Conservation (phyloP, 2,329 filamentous ascomycete genomes). For the Penicillium sp. region DNA sequence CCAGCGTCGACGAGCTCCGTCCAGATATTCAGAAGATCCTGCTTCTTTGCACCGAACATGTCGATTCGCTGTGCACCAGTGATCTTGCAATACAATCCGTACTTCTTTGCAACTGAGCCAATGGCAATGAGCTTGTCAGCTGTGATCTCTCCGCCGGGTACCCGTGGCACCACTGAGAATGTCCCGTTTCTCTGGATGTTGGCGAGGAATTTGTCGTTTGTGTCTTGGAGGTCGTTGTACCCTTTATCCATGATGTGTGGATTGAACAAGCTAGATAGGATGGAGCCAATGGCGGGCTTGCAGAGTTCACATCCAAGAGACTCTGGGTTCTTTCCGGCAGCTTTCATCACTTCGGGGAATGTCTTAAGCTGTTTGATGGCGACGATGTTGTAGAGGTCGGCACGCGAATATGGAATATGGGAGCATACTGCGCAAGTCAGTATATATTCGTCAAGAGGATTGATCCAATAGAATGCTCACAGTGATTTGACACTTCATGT, state of each 20-base stretch:
- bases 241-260: constrained; percentile 70
- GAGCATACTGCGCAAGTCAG: constrained; percentile 56
- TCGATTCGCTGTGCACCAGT: constrained; percentile 89
- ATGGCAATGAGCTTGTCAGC: constrained; percentile 79
- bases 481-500: constrained; percentile 77
- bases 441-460: not conserved
- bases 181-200: constrained; percentile 92
- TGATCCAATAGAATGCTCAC: constrained; percentile 20
- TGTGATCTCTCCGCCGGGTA: constrained; percentile 81
- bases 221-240: constrained; percentile 74
- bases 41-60: constrained; percentile 85
- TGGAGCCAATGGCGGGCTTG: constrained; percentile 75
- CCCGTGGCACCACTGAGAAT: constrained; percentile 78
- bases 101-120: constrained; percentile 77
- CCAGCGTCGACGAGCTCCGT: constrained; percentile 71
- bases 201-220: constrained; percentile 79
- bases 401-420: constrained; percentile 77
- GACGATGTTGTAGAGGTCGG: constrained; percentile 85
- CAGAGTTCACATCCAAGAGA: constrained; percentile 82
- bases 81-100: constrained; percentile 82
- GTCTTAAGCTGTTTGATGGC: constrained; percentile 72
- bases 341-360: constrained; percentile 70
- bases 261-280: constrained; percentile 78
- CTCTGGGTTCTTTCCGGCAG: constrained; percentile 63
- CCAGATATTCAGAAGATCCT: constrained; percentile 81